Evolutionary conservation across 148 eudicot species (phyloP), one percentile per base, ranked within the genome.

Genomic region (Diospyros kaki): DNA sequence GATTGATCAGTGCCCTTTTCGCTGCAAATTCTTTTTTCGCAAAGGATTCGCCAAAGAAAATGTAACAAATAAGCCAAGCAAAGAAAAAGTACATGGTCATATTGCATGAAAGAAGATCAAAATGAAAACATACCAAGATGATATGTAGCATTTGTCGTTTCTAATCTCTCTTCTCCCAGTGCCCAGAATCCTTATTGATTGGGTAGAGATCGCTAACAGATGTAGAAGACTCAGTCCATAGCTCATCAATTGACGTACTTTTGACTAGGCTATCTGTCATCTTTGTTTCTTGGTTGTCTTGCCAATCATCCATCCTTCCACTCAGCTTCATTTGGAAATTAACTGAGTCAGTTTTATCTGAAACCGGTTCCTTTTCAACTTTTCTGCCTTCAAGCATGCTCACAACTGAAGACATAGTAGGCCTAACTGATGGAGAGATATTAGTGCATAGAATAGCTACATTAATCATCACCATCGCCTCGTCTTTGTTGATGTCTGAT

Each of bases 371-470:
- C 44, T 65, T 38, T 12, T 28, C 18, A 44, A 48, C 40, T 43
- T 42, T 51, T 45, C 54, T 15, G 28, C 75, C 78, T 73, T 81
- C 84, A 9, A 81, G 74, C 71, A 77, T 67, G 77, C 80, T 73
- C 3, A 73, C 80, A 28, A 77, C 84, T 5, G 80, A 67, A 44
- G 84, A 81, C 84, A 81, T 81, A 10, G 60, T 9, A 11, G 84
- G 84, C 74, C 84, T 81, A 44, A 54, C 71, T 10, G 74, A 28
- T n/a, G 75, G 74, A 12, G 67, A 51, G 40, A 55, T 4, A 56
- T 77, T 18, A 56, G 84, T 28, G 48, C 84, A 81, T 10, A 68
- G 61, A 38, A 81, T 73, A 45, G 77, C 80, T 13, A 76, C 43
- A 5, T 81, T 62, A 3, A 76, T 60, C 73, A 73, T 69, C 40